Percentiles rank a stretch among this genome's conserved stretches.
Conservation (phyloP, 129 eudicot genomes). For the Ambrosia trifida region DNA sequence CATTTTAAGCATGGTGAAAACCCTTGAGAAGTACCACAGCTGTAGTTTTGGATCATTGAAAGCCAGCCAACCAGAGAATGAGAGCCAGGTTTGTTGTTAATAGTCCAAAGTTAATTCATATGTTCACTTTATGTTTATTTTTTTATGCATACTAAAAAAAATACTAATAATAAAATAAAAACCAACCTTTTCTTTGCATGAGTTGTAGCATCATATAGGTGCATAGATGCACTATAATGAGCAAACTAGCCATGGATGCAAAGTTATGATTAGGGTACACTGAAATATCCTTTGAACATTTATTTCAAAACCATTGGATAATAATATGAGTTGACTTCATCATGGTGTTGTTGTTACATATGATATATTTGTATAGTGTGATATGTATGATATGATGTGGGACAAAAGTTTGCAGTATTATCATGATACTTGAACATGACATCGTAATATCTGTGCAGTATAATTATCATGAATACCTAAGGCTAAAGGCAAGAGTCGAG, state of each 20-base stretch:
- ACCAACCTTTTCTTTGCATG: background rate
- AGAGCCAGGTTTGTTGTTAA: conserved; percentile 44
- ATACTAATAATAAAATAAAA: background rate
- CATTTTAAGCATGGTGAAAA: conserved; percentile 54
- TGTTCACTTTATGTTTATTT: background rate
- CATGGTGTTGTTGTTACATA: background rate
- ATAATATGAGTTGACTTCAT: conserved; percentile 8
- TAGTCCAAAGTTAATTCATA: background rate
- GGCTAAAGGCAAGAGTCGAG: conserved; percentile 69
- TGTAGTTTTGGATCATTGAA: conserved; percentile 57
- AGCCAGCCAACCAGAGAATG: conserved; percentile 42
- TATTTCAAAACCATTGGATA: conserved; percentile 3
- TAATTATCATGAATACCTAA: conserved; percentile 55
- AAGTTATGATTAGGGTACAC: background rate
- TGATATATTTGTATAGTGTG: background rate
- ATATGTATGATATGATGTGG: conserved; percentile 20
- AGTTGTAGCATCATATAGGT: background rate
- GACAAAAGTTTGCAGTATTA: background rate
- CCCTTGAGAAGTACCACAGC: conserved; percentile 61
- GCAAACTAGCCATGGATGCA: background rate
- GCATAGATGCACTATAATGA: conserved; percentile 1
- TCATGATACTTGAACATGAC: background rate
- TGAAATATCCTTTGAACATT: conserved; percentile 15
- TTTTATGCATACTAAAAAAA: background rate
- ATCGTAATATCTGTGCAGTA: conserved; percentile 28